These are phyloP conservation scores for Epichloe sibirici DNA, from an alignment of 2,329 filamentous ascomycete genomes.

Conservation along the genomic window DNA sequence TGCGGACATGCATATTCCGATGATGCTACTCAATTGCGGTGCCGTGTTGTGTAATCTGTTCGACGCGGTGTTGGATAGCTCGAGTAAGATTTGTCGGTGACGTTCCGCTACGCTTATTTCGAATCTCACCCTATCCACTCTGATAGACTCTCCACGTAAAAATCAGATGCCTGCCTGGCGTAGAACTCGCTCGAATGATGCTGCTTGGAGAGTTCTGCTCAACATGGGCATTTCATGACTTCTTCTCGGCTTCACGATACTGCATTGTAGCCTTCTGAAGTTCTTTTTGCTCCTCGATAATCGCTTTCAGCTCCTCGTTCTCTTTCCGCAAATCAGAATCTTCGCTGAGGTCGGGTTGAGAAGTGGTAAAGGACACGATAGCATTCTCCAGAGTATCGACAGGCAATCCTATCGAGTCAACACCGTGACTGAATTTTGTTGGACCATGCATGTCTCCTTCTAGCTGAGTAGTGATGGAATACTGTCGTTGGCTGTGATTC, in stretches of 20 bases:
- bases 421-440: slow-evolving; percentile 33
- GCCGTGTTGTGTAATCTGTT: too few relatives aligned
- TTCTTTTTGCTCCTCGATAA: slow-evolving; percentile 30
- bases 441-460: slow-evolving; percentile 26
- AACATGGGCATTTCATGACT: not conserved
- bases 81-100: too few relatives aligned
- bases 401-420: slow-evolving; percentile 35
- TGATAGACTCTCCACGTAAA: too few relatives aligned
- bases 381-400: slow-evolving; percentile 29
- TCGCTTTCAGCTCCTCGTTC: slow-evolving; percentile 31
- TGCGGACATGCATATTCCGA: too few relatives aligned
- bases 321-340: slow-evolving; percentile 20
- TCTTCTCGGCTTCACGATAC: not conserved
- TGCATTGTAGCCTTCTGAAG: slow-evolving; percentile 12
- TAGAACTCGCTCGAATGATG: not conserved
- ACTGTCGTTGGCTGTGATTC: slow-evolving; percentile 52
- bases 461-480: slow-evolving; percentile 56
- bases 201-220: not conserved
- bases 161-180: not conserved
- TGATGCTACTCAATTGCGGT: too few relatives aligned
- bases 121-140: too few relatives aligned
- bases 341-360: slow-evolving; percentile 2
- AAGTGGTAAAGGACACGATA: slow-evolving; percentile 10
- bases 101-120: too few relatives aligned
- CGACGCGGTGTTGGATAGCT: too few relatives aligned